Percentiles rank a stretch among this genome's conserved stretches.
Conservation (phyloP, 2,329 filamentous ascomycete genomes). For the Aspergillus sp. region DNA sequence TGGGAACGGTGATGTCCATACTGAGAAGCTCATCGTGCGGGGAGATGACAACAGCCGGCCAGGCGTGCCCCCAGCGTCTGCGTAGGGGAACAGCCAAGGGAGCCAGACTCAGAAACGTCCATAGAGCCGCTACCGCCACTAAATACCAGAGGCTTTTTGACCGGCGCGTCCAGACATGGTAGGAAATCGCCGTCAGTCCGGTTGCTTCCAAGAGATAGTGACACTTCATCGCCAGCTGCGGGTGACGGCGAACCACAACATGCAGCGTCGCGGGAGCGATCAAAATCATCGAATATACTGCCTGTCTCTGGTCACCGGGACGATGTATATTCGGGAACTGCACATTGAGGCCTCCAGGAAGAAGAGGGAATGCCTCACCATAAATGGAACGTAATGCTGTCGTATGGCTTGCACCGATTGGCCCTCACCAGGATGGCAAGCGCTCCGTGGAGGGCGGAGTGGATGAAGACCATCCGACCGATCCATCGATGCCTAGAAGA, state of each 20-base stretch:
- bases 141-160: not conserved
- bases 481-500: constrained; percentile 1
- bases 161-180: not conserved
- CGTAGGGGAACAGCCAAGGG: not conserved
- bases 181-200: not conserved
- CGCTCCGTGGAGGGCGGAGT: not conserved
- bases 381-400: constrained; percentile 3
- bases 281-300: not conserved
- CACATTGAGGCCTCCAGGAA: not conserved
- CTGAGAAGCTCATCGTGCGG: not conserved
- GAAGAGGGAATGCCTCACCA: not conserved
- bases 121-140: not conserved
- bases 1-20: not conserved
- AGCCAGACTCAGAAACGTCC: not conserved
- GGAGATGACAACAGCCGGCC: not conserved
- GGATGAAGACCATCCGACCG: not conserved
- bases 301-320: not conserved
- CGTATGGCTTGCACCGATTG: not conserved
- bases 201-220: not conserved
- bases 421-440: not conserved
- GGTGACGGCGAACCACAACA: not conserved
- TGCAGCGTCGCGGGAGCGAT: not conserved
- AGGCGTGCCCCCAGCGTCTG: not conserved
- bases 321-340: not conserved
- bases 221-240: constrained; percentile 1